Evolutionary conservation across 108 stramenopile genomes (phyloP).

Genomic region (Asterionellopsis glacialis): DNA sequence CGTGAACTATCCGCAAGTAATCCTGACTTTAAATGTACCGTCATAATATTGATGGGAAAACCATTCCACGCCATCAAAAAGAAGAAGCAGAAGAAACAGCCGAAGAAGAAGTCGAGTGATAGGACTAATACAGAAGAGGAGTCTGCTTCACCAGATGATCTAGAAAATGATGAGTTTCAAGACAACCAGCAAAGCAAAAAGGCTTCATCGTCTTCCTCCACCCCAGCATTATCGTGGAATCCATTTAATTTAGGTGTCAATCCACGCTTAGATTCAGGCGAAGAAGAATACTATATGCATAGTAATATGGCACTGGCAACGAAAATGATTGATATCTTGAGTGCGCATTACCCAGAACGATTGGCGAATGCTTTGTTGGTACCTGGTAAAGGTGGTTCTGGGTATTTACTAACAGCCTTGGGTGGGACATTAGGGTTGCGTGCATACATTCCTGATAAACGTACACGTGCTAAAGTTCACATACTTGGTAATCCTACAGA

Average conservation of each 20-base stretch:
- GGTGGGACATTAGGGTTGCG: slow-evolving; percentile 14
- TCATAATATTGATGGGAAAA: slow-evolving; percentile 45
- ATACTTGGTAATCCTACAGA: slow-evolving; percentile 27
- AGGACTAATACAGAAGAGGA: too few relatives aligned
- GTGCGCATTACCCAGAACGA: slow-evolving; percentile 63
- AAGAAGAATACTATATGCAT: slow-evolving; percentile 46
- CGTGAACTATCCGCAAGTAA: slow-evolving; percentile 9
- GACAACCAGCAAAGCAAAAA: neutral
- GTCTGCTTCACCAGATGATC: too few relatives aligned
- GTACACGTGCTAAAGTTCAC: slow-evolving; percentile 27
- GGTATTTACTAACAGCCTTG: slow-evolving; percentile 8
- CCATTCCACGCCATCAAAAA: slow-evolving; percentile 8
- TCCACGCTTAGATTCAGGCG: slow-evolving; percentile 28
- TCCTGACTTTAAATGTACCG: slow-evolving; percentile 38
- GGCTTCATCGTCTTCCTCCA: neutral
- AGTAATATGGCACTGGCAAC: slow-evolving; percentile 35
- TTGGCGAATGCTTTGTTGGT: slow-evolving; percentile 45
- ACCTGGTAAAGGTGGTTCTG: slow-evolving; percentile 27
- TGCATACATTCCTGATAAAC: slow-evolving; percentile 13
- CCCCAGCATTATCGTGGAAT: neutral
- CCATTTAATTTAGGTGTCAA: slow-evolving; percentile 12
- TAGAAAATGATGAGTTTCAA: slow-evolving; percentile 3
- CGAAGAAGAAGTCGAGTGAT: slow-evolving; percentile 2
- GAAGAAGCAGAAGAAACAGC: neutral
- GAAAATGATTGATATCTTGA: slow-evolving; percentile 26